Percentiles rank a stretch among this genome's conserved stretches.
Evolutionary conservation across 345 rosid genomes (phyloP).

Genomic region (Salix viminalis): DNA sequence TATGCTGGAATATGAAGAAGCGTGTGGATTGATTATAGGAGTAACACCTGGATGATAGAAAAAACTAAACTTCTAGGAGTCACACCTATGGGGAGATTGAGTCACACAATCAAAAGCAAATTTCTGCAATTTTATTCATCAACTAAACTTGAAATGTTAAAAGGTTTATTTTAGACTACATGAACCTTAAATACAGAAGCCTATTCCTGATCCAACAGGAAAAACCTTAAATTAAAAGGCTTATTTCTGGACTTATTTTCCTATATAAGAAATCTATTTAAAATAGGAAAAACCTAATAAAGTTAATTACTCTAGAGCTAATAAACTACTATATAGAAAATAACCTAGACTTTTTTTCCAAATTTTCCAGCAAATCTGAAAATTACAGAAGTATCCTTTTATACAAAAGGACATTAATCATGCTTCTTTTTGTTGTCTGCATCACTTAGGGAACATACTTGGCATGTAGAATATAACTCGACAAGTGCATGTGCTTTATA

Average conservation of each 20-base stretch:
- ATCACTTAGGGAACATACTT: not conserved
- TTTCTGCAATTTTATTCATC: not conserved
- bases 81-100: not conserved
- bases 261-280: not conserved
- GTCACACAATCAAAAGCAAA: not conserved
- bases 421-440: no score
- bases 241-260: not conserved
- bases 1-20: not conserved
- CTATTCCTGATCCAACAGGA: not conserved
- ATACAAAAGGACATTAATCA: no score
- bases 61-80: not conserved
- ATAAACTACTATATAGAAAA: no score
- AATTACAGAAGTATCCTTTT: no score
- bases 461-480: not conserved
- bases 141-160: not conserved
- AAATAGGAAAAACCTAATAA: not conserved
- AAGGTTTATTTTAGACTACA: not conserved
- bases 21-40: not conserved
- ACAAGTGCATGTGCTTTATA: not conserved
- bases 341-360: no score
- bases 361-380: no score
- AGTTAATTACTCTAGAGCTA: not conserved
- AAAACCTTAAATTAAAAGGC: no score
- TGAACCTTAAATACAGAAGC: not conserved
- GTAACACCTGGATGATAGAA: not conserved